These are phyloP conservation scores for Halteria grandinella DNA, from an alignment of 73 alveolate species.

Conservation along the genomic window DNA sequence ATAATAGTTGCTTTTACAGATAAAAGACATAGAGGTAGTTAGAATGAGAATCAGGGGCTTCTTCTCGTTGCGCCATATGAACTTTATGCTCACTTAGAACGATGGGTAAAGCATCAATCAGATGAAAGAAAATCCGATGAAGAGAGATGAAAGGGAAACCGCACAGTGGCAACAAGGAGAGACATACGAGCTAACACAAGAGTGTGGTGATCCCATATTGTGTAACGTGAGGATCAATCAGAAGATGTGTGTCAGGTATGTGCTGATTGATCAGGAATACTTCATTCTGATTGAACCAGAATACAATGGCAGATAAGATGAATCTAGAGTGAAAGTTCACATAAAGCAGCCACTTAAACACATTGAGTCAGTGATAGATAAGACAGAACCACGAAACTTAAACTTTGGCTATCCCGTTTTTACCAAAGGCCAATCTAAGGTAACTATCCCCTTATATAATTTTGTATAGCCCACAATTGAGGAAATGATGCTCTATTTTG, in stretches of 20 bases:
- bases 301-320: not conserved
- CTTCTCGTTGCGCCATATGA: conserved; percentile 35
- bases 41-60: not conserved
- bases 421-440: not conserved
- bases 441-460: not conserved
- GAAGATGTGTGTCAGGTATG: conserved; percentile 44
- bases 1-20: conserved; percentile 14
- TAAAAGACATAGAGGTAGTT: conserved; percentile 35
- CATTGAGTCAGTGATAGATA: conserved; percentile 40
- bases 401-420: conserved; percentile 23
- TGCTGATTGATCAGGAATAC: conserved; percentile 58
- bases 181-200: conserved; percentile 11
- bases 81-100: conserved; percentile 20
- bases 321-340: conserved; percentile 29
- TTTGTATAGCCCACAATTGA: not conserved
- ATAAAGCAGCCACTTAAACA: conserved; percentile 16
- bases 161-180: conserved; percentile 53
- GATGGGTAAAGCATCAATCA: not conserved
- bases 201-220: conserved; percentile 44
- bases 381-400: conserved; percentile 38
- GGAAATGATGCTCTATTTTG: conserved; percentile 44
- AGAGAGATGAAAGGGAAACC: conserved; percentile 48
- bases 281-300: conserved; percentile 66
- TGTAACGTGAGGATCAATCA: conserved; percentile 45
- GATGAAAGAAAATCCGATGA: conserved; percentile 39